Base-by-base conservation (phyloP, 1,284 basidiomycete genomes). In the Trametes sp. region DNA sequence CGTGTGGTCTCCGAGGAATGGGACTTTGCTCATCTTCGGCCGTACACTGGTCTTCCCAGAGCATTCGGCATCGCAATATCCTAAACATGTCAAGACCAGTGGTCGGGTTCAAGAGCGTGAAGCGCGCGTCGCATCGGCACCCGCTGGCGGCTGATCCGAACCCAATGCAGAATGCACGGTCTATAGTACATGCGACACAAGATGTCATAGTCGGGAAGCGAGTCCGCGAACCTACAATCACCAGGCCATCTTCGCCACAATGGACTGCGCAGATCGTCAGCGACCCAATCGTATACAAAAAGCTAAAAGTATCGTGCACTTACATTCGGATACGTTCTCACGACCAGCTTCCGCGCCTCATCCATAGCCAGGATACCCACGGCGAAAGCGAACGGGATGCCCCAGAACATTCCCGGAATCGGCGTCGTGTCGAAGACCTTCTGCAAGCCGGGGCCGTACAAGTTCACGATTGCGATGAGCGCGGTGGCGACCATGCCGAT, bases 401-500 rank as follows among this genome's bases (percentile, higher is more conserved):
- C 79, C 80, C 80, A 81, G 71, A 79, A 81, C 76, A 76, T 80
- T 1, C 72, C 70, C 2, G 78, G 80, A 45, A 81, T 80, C 9
- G 78, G 77, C 1, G 74, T 64, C 11, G 80, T 81, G 23, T 51
- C 53, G 51, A 81, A 82, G 33, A 82, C 80, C 0, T 41, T n/a
- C 62, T 80, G 74, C 11, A 81, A 69, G 2, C 80, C 80, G 26
- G 66, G 70, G 7, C 80, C 80, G 51, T 81, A 81, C 35, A 81
- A 56, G 63, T 81, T 81, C 52, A 75, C 72, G 4, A 81, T 55
- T 0, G 78, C 78, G 56, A 81, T 76, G 23, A 82, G 64, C 24
- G 70, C 70, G 2, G 80, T 80, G 14, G 69, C 76, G 55, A 70
- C 48, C 80, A 82, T 82, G 10, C 75, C 75, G 2, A 69, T 13